Base-by-base conservation (phyloP, 345 rosid genomes). In the Hibiscus trionum region DNA sequence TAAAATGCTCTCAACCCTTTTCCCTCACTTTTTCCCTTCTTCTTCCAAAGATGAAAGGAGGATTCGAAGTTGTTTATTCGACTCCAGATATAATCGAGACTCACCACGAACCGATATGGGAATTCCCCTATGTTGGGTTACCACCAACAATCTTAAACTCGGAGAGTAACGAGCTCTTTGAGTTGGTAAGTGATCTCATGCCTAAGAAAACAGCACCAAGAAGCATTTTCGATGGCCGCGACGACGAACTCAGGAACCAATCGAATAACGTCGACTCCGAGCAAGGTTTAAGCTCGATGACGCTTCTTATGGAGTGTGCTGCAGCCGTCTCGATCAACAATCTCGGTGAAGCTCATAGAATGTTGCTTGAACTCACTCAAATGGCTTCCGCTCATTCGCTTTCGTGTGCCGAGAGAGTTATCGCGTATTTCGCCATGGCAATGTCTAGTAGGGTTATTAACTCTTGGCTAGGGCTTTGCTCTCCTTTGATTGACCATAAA, bases 351-450 rank as follows among this genome's bases (percentile, higher is more conserved):
- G 91, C 93, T 49, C 87, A 85, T 52, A 75, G 85, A 65, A 80
- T 83, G 83, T 49, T 89, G 49, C 86, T 87, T 35, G 93, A 89
- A 84, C 86, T 89, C 15, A 87, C 87, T 47, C 89, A 85, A 29
- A 84, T 84, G 87, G 86, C 93, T 17, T 85, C 89, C 9, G 89
- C 93, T 1, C 85, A 87, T 19, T 84, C 83, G 1, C 71, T 69
- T 9, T 89, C 93, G 14, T 84, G 91, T 49, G 91, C 88, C 3
- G 91, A 89, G 75, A 78, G 91, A 16, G 85, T 85, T 1, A 89
- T 89, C 7, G 86, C 91, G 16, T 89, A 89, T 77, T 89, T 89
- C 47, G 82, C 93, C 1, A 84, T 81, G 77, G 93, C 88, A 49
- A 87, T 89, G 93, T 42, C 80, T 0, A 84, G 89, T 73, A 75